Evolutionary conservation across 2,329 filamentous ascomycete genomes (phyloP).

Genomic region (Raffaelea ambrosiae): DNA sequence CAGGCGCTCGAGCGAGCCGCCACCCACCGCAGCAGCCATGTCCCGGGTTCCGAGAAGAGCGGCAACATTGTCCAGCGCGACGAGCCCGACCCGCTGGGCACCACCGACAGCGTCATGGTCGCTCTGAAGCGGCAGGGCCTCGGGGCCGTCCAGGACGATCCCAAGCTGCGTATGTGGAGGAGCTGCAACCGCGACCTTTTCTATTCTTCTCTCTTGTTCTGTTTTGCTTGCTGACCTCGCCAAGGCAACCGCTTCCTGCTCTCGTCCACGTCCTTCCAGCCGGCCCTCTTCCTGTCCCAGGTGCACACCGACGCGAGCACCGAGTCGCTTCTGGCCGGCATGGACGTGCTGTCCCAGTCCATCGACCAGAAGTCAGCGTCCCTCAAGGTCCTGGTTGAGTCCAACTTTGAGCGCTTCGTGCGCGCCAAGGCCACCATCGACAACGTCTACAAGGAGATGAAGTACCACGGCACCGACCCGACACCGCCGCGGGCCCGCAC

Average conservation of each 20-base stretch:
- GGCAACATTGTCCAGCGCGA: conserved; percentile 81
- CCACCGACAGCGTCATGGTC: conserved; percentile 75
- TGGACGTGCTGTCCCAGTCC: conserved; percentile 78
- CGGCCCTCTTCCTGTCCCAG: conserved; percentile 83
- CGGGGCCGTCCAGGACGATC: conserved; percentile 69
- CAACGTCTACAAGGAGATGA: conserved; percentile 99
- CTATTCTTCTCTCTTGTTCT: background rate
- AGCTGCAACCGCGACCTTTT: background rate
- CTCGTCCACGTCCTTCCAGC: conserved; percentile 92
- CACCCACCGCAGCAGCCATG: conserved; percentile 56
- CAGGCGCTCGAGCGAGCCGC: conserved; percentile 73
- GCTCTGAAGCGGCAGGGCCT: conserved; percentile 69
- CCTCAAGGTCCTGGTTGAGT: conserved; percentile 90
- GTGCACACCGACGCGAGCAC: conserved; percentile 83
- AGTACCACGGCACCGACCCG: conserved; percentile 54
- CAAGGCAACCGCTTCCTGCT: conserved; percentile 85
- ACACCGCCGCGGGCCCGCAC: conserved; percentile 30
- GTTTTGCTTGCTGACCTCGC: background rate
- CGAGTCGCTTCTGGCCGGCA: conserved; percentile 66
- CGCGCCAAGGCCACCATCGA: conserved; percentile 96
- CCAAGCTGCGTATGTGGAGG: conserved; percentile 61
- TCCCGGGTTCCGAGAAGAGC: conserved; percentile 52
- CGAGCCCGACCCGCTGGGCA: conserved; percentile 87
- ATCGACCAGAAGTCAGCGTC: conserved; percentile 98
- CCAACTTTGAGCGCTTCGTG: conserved; percentile 97